Conservation (phyloP, 2,329 filamentous ascomycete species). For the Lasiodiplodia theobromae region DNA sequence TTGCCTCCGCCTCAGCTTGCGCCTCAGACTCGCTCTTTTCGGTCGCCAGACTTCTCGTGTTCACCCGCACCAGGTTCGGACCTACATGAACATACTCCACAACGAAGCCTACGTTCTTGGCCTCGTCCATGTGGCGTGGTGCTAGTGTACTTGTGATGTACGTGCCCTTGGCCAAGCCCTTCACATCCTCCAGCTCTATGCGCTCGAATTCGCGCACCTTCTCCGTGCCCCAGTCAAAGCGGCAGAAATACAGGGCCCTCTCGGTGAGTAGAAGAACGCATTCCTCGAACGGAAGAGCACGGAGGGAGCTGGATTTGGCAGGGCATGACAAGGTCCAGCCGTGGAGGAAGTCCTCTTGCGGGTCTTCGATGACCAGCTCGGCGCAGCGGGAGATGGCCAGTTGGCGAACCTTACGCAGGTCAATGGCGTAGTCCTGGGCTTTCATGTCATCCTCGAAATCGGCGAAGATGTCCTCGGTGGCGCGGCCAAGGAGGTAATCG, state of each 20-base stretch:
- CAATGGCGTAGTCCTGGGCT: conserved; percentile 88
- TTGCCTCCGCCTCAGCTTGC: conserved; percentile 35
- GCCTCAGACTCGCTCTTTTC: conserved; percentile 57
- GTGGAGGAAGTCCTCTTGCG: conserved; percentile 84
- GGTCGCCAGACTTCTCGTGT: conserved; percentile 75
- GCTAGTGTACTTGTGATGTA: conserved; percentile 92
- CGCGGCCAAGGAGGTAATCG: conserved; percentile 90
- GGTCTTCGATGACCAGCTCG: conserved; percentile 76
- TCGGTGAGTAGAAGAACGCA: conserved; percentile 87
- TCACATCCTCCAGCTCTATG: conserved; percentile 77
- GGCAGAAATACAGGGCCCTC: conserved; percentile 83
- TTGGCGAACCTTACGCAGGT: conserved; percentile 81
- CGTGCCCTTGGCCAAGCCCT: conserved; percentile 76
- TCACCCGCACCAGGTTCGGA: conserved; percentile 76
- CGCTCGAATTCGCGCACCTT: conserved; percentile 93
- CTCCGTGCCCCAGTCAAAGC: conserved; percentile 93
- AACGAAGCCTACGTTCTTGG: conserved; percentile 83
- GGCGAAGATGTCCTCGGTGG: conserved; percentile 83
- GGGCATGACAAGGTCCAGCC: conserved; percentile 91
- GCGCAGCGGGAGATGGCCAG: conserved; percentile 89
- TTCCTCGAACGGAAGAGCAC: conserved; percentile 81
- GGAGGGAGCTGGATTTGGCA: conserved; percentile 69
- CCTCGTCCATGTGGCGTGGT: conserved; percentile 75
- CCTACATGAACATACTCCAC: conserved; percentile 77
- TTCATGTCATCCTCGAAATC: conserved; percentile 96